Base-by-base conservation (phyloP, 768 basidiomycete species). In the Chalciporus chontae region DNA sequence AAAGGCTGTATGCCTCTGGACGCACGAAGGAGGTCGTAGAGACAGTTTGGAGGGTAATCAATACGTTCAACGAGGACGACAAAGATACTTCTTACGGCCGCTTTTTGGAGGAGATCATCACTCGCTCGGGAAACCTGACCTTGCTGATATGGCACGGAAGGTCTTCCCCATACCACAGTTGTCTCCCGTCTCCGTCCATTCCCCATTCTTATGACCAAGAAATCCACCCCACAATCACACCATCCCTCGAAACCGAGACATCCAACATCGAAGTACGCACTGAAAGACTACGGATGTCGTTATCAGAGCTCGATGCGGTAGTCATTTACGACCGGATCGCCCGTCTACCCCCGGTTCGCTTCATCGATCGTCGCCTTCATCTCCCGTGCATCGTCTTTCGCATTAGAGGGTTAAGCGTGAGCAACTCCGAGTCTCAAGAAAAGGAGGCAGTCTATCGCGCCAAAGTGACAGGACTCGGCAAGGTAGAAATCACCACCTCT, bases 361-460 rank as follows among this genome's bases (percentile, higher is more conserved):
- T 52, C 23, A 23, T 19, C 1, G 47, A 52, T 18, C 36, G 45
- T 15, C 45, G 18, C 38, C 32, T 46, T 21, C 45, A 26, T 19
- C 45, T 46, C 15, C 51, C 51, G 19, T 52, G 51, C 21, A 18
- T 52, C 46, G 29, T 43, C 5, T 52, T 42, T 32, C 51, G 31
- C 41, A 41, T 52, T 13, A 39, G 19, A 41, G 29, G 14, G 21
- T 19, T 21, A 17, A 43, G 13, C 1, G n/a, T n/a, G 15, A n/a
- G 34, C 15, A n/a, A 8, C n/a, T 36, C 34, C 6, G 15, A 36
- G n/a, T 36, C 34, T 24, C 15, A 19, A 15, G 31, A 17, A 8
- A 27, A 31, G 29, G 29, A 31, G 24, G 27, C 34, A 11, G 38
- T 13, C 11, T 55, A 55, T n/a, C 24, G 8, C n/a, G 54, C 47